These are phyloP conservation scores for Colletotrichum sp. DNA, from an alignment of 2,329 filamentous ascomycete genomes.

Conservation along the genomic window DNA sequence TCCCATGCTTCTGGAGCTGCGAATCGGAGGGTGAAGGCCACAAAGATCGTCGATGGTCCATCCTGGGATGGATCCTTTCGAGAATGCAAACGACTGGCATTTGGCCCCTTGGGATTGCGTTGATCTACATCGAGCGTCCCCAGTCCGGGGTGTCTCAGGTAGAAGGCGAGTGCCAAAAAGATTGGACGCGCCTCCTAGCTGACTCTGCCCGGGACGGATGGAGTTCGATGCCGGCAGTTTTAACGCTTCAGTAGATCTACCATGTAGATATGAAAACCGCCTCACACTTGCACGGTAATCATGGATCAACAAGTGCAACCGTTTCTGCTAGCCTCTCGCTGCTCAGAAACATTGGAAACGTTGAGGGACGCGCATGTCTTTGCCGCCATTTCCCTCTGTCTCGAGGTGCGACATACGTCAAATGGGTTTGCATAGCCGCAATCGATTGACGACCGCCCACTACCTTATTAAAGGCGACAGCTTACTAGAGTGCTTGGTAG, in stretches of 20 bases:
- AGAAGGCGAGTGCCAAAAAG: background rate
- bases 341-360: background rate
- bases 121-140: slow-evolving; percentile 6
- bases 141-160: slow-evolving; percentile 11
- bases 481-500: background rate
- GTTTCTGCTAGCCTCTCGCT: background rate
- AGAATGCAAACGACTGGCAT: slow-evolving; percentile 18
- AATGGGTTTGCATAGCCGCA: background rate
- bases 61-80: background rate
- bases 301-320: background rate
- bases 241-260: background rate
- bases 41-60: slow-evolving; percentile 10
- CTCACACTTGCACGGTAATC: background rate
- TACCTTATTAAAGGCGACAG: background rate
- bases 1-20: background rate
- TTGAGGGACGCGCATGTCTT: background rate
- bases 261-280: background rate
- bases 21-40: background rate
- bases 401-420: background rate
- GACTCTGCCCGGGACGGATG: background rate
- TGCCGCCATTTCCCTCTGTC: background rate
- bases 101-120: background rate
- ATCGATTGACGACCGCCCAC: background rate
- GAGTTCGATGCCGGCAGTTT: background rate
- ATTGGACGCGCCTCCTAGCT: background rate